phyloP scores from a whole-genome alignment of 345 rosid species.

The Brassica juncea region DNA sequence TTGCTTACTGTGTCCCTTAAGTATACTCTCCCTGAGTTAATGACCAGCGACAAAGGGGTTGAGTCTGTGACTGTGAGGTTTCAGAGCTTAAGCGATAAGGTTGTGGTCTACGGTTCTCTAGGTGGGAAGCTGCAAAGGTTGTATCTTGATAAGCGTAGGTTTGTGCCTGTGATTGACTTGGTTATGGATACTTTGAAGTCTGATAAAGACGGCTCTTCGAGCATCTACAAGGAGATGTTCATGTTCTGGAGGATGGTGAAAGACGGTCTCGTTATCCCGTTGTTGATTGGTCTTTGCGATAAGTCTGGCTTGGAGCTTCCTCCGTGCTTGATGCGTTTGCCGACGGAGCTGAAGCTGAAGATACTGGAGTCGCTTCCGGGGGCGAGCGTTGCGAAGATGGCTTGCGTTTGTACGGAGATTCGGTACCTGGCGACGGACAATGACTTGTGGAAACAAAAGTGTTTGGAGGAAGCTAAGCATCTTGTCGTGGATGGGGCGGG shows the following conservation, averaged over 20 bases:
- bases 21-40: conserved; percentile 61
- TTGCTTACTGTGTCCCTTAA: conserved; percentile 48
- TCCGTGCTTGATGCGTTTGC: conserved; percentile 59
- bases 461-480: conserved; percentile 47
- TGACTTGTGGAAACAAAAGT: conserved; percentile 66
- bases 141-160: conserved; percentile 49
- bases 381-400: conserved; percentile 52
- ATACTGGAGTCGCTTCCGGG: conserved; percentile 66
- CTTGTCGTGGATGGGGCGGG: background rate
- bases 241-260: conserved; percentile 77
- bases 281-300: conserved; percentile 60
- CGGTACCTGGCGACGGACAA: conserved; percentile 51
- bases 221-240: conserved; percentile 42
- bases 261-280: conserved; percentile 64
- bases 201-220: conserved; percentile 28
- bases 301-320: conserved; percentile 56
- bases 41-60: background rate
- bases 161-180: conserved; percentile 45
- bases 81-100: conserved; percentile 51
- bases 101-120: conserved; percentile 62
- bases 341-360: conserved; percentile 66
- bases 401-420: conserved; percentile 52
- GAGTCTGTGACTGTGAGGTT: conserved; percentile 52
- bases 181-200: conserved; percentile 34
- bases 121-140: conserved; percentile 39